Percentiles rank a stretch among this genome's conserved stretches.
Evolutionary conservation across 2,329 filamentous ascomycete genomes (phyloP).

Genomic region (Cladophialophora carrionii): DNA sequence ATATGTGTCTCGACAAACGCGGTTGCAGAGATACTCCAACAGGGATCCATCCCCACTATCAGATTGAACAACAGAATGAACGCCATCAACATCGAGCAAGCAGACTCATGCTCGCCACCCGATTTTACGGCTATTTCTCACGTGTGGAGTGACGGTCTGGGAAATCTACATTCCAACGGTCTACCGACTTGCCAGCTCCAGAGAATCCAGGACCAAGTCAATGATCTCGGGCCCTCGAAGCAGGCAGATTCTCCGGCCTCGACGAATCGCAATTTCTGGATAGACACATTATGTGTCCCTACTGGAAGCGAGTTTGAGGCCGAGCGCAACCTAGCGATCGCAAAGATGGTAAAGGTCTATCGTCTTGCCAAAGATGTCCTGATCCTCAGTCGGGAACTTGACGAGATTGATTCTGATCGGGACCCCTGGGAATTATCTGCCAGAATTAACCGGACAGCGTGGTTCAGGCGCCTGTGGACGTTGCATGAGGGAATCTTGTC

Average conservation of each 20-base stretch:
- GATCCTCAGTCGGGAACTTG: constrained; percentile 1
- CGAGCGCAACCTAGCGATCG: constrained; percentile 2
- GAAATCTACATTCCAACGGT: constrained; percentile 5
- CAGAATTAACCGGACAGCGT: constrained; percentile 7
- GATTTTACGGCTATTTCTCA: constrained; percentile 8
- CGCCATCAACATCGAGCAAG: background rate
- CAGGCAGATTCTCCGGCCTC: background rate
- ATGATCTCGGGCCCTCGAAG: background rate
- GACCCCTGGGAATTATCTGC: constrained; percentile 3
- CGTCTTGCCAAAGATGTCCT: background rate
- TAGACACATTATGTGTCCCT: constrained; percentile 8
- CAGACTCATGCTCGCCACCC: no score
- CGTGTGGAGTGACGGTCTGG: constrained; percentile 7
- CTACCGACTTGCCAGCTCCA: constrained; percentile 4
- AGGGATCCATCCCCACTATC: background rate
- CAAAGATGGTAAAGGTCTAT: constrained; percentile 4
- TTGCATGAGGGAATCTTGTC: constrained; percentile 11
- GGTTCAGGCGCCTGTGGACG: constrained; percentile 7
- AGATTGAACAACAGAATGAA: background rate
- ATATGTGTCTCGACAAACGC: background rate
- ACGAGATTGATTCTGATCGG: background rate
- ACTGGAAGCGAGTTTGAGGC: background rate
- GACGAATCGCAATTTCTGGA: constrained; percentile 1
- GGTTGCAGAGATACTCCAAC: background rate
- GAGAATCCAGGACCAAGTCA: constrained; percentile 2